Evolutionary conservation across 164 flowering plant species (phyloP), one percentile per base, ranked within the genome.

Genomic region (Tetrastigma voinierianum): DNA sequence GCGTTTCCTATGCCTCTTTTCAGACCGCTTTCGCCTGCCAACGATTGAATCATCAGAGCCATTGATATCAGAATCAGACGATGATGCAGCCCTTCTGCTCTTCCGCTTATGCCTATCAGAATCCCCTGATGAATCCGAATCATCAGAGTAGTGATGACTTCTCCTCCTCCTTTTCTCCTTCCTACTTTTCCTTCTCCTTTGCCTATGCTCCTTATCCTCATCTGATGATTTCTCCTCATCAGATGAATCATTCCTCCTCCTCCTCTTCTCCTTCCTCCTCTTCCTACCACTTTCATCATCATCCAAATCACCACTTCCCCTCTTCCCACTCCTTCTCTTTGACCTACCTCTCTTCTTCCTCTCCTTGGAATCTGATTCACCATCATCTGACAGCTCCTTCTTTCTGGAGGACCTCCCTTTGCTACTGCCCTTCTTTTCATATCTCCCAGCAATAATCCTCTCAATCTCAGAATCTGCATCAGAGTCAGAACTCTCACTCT

Each of bases 401-500:
- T 68, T 84, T 45, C 68, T 70, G 1, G 73, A 52, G 1, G 67
- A 66, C 60, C 61, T 73, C n/a, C 46, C 51, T 63, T 80, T 84
- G 48, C 67, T 70, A 64, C 76, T 65, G 10, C 11, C 67, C 70
- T 78, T 88, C 74, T 83, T 92, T 64, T 91, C 93, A 67, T 43
- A 25, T 24, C 95, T 79, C 12, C 77, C 59, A 7, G 90, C 90
- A 69, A 95, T 88, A 32, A 86, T 78, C 82, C 84, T 82, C 83
- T 95, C 99, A 25, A 95, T 88, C 70, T 92, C 97, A 0, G 94
- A 80, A 80, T 95, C 98, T 14, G 64, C 84, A 71, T 87, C 92
- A 3, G 96, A 90, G 76, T 95, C 97, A 0, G 94, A 86, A 60
- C 76, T 82, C 76, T 92, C 94, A 49, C 86, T 88, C 74, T 84